Conservation (phyloP, 345 rosid species). For the Heritiera littoralis region DNA sequence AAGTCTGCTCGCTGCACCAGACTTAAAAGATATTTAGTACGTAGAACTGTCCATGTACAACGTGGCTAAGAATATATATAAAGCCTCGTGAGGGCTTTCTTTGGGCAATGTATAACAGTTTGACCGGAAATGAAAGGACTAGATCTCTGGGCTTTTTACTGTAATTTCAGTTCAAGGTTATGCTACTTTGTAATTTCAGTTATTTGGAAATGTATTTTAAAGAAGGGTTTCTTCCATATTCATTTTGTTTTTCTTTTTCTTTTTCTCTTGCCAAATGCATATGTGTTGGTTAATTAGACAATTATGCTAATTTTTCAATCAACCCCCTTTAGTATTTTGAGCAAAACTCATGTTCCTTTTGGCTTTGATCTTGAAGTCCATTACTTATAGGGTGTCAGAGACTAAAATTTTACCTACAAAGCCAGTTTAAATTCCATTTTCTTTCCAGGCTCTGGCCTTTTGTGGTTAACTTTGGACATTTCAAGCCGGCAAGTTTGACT, state of each 20-base stretch:
- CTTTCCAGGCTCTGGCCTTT: neutral
- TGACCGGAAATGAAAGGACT: too few species aligned
- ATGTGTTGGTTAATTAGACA: too few species aligned
- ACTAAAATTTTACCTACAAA: neutral
- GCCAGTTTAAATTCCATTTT: neutral
- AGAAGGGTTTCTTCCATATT: too few species aligned
- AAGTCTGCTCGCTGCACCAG: constrained; percentile 14
- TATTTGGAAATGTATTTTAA: too few species aligned
- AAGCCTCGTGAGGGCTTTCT: constrained; percentile 6
- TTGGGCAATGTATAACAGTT: neutral
- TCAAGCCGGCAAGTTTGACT: constrained; percentile 6
- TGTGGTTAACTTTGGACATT: neutral
- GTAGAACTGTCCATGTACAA: neutral
- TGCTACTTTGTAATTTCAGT: too few species aligned
- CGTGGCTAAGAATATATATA: constrained; percentile 12
- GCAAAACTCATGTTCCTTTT: neutral
- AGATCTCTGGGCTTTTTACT: too few species aligned
- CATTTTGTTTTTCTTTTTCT: too few species aligned
- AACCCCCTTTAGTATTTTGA: neutral
- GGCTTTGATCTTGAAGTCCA: too few species aligned
- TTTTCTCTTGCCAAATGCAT: too few species aligned
- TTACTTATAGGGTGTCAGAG: too few species aligned
- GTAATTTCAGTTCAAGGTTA: too few species aligned
- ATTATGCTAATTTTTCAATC: neutral
- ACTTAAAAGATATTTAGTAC: neutral